Percentiles rank a stretch among this genome's conserved stretches.
Evolutionary conservation across 768 basidiomycete genomes (phyloP).

Genomic region (Rhodotorula graminis): DNA sequence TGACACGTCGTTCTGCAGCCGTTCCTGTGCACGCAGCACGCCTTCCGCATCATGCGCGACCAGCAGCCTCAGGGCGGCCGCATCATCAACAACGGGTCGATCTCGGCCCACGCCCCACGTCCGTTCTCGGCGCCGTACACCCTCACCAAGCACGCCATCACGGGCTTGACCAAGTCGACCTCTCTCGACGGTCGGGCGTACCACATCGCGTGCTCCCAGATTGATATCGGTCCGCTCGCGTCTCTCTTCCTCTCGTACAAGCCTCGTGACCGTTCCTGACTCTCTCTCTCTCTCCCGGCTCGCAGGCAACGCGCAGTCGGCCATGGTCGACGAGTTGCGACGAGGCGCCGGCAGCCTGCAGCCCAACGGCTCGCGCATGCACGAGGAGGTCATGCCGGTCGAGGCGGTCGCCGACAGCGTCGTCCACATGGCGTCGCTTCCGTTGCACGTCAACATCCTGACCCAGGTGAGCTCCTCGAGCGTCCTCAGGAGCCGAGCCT

Average conservation of each 20-base stretch:
- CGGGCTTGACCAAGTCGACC: conserved; percentile 69
- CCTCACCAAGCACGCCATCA: conserved; percentile 72
- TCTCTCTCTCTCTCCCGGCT: background rate
- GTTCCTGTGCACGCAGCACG: conserved; percentile 73
- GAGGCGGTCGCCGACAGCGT: conserved; percentile 66
- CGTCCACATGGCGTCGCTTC: conserved; percentile 66
- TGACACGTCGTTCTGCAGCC: conserved; percentile 41
- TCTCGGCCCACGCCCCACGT: conserved; percentile 67
- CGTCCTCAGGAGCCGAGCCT: too few species aligned
- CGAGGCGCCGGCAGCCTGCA: conserved; percentile 56
- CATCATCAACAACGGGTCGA: conserved; percentile 82
- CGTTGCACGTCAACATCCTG: conserved; percentile 64
- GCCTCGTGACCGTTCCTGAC: background rate
- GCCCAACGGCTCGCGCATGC: conserved; percentile 58
- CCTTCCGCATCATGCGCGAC: conserved; percentile 65
- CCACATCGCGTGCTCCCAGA: conserved; percentile 71
- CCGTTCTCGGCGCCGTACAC: conserved; percentile 61
- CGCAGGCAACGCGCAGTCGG: conserved; percentile 66
- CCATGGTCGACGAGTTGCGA: conserved; percentile 54
- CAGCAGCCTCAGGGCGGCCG: conserved; percentile 65
- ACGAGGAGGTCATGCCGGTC: conserved; percentile 67
- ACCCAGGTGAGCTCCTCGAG: conserved; percentile 44
- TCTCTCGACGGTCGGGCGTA: conserved; percentile 69
- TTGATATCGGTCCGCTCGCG: conserved; percentile 65
- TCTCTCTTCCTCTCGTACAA: too few species aligned